Evolutionary conservation across 306 rosid species (phyloP).

Genomic region (Argentina anserina): DNA sequence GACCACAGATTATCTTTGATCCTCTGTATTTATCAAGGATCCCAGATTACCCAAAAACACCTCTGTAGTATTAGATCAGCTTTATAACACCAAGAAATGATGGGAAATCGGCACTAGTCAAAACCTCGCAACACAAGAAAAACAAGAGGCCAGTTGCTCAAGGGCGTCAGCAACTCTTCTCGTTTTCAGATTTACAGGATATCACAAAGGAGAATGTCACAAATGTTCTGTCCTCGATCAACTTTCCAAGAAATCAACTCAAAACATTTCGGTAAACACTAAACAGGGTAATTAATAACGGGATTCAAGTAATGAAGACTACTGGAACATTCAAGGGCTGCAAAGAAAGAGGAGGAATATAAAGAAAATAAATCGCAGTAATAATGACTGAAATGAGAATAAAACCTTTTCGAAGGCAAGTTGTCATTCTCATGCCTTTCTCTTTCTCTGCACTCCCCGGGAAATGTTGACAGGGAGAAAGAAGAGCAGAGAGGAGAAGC

Average conservation of each 20-base stretch:
- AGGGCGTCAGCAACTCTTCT: background rate
- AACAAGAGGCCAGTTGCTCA: background rate
- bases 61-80: background rate
- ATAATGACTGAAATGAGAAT: conserved; percentile 21
- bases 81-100: background rate
- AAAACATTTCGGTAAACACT: background rate
- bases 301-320: background rate
- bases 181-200: background rate
- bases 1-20: background rate
- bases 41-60: background rate
- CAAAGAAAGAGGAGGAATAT: background rate
- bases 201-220: background rate
- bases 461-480: background rate
- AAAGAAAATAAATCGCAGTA: background rate
- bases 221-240: background rate
- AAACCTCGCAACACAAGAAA: background rate
- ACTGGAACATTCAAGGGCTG: background rate
- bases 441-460: conserved; percentile 14
- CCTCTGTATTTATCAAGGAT: background rate
- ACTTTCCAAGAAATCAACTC: background rate
- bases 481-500: conserved; percentile 20
- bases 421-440: conserved; percentile 23
- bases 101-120: background rate
- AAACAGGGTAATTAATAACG: background rate
- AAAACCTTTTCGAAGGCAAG: conserved; percentile 17